These are phyloP conservation scores for Trichoderma asperellum DNA, from an alignment of 2,329 filamentous ascomycete genomes.

Conservation along the genomic window DNA sequence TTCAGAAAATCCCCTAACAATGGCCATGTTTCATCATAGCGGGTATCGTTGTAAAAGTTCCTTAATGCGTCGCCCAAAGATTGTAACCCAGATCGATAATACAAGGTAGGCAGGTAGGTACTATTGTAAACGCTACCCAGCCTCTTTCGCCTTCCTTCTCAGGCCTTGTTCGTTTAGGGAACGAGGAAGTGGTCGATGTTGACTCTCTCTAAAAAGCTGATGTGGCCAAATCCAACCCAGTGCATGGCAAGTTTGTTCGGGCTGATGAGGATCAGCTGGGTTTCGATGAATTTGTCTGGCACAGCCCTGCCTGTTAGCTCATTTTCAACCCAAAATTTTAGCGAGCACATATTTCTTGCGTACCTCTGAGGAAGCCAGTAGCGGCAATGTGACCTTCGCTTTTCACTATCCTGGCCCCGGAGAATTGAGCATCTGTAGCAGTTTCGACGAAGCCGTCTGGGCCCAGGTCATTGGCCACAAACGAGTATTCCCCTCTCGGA, in stretches of 20 bases:
- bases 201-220: slow-evolving; percentile 64
- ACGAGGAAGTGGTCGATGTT: slow-evolving; percentile 58
- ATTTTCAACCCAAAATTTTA: background rate
- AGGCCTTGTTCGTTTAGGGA: slow-evolving; percentile 30
- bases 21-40: slow-evolving; percentile 23
- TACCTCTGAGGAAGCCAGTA: slow-evolving; percentile 72
- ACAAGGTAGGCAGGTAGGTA: background rate
- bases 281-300: slow-evolving; percentile 73
- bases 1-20: background rate
- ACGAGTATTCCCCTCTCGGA: slow-evolving; percentile 82
- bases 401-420: slow-evolving; percentile 72
- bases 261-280: slow-evolving; percentile 77
- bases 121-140: background rate
- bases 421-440: slow-evolving; percentile 69
- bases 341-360: slow-evolving; percentile 38
- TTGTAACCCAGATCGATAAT: background rate
- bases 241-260: slow-evolving; percentile 79
- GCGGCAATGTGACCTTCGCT: slow-evolving; percentile 79
- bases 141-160: background rate
- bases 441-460: slow-evolving; percentile 65
- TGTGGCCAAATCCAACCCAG: slow-evolving; percentile 69
- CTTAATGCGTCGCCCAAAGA: background rate
- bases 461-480: slow-evolving; percentile 78
- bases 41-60: slow-evolving; percentile 20
- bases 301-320: background rate